Evolutionary conservation across 768 basidiomycete genomes (phyloP).

Genomic region (Lepiota brunneoincarnata): DNA sequence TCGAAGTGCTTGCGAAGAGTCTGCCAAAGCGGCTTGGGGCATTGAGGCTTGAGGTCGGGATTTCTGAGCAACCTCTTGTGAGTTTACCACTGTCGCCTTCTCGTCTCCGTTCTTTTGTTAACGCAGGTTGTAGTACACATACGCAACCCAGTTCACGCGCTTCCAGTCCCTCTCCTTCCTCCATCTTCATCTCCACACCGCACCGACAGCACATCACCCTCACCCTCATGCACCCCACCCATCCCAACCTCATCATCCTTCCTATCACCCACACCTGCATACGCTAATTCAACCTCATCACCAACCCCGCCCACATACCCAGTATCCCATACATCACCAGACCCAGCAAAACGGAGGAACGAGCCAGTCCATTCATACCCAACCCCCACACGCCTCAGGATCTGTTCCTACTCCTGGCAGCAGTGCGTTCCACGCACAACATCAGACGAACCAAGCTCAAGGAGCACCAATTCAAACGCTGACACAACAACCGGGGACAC

Average conservation of each 20-base stretch:
- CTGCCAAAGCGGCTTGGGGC: constrained; percentile 41
- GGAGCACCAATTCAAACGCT: too few species aligned
- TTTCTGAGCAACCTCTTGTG: constrained; percentile 51
- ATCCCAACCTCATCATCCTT: constrained; percentile 48
- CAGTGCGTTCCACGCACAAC: too few species aligned
- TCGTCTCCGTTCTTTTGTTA: neutral
- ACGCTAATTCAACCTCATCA: too few species aligned
- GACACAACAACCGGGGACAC: neutral
- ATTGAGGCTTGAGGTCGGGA: constrained; percentile 54
- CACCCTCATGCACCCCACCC: constrained; percentile 40
- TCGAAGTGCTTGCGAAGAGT: constrained; percentile 7
- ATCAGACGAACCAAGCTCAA: too few species aligned
- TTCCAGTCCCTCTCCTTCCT: constrained; percentile 58
- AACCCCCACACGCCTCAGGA: too few species aligned
- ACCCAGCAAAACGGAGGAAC: too few species aligned
- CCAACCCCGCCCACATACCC: too few species aligned
- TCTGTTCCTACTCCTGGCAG: neutral
- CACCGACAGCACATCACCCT: neutral
- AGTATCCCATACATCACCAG: too few species aligned
- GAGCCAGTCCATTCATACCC: too few species aligned
- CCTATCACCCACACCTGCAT: neutral
- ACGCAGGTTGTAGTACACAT: constrained; percentile 48
- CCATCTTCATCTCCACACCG: constrained; percentile 46
- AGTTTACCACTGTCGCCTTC: constrained; percentile 16
- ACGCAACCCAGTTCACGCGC: constrained; percentile 41